Evolutionary conservation across 2,329 filamentous ascomycete species (phyloP), one percentile per base, ranked within the genome.

Genomic region (Cordyceps pruinosa): DNA sequence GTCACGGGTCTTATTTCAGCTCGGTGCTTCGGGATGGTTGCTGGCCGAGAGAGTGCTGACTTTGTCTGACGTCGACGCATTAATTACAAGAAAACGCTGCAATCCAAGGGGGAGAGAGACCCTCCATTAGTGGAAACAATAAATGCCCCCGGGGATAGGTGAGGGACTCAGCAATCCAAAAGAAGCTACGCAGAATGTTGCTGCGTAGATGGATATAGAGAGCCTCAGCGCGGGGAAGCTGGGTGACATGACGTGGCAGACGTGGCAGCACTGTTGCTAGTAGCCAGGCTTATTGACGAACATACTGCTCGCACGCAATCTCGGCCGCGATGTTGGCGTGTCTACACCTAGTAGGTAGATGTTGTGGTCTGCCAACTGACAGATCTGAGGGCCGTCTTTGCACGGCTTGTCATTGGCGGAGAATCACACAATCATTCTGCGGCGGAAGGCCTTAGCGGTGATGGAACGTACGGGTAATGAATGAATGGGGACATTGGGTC

Each of bases 401-500:
- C 30, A 44, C 10, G 32, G 13, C 25, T n/a, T 17, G 19, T 41
- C 42, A 56, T 56, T 56, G 52, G 52, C 44, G 52, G 52, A 56
- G 25, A 56, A 56, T 56, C 44, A 37, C 30, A n/a, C 12, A 56
- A 56, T 56, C 44, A 37, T 30, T 12, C 12, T 56, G 52, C 52
- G 42, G 15, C 37, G 34, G n/a, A 32, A 13, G 32, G 23, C 30
- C 6, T 46, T 55, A 8, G 15, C 30, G 7, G 35, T 30, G 49
- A 21, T 32, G n/a, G n/a, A n/a, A n/a, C n/a, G n/a, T n/a, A n/a
- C n/a, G 42, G n/a, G 37, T 17, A 41, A 41, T 51, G 7, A 39
- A 21, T n/a, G 34, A 35, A 15, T 15, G 34, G 13, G 34, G 7
- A 6, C 15, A 12, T 13, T 35, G 8, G 34, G 4, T 8, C 4